Base-by-base conservation (phyloP, 2,329 filamentous ascomycete genomes). In the Pyrenochaeta sp. region DNA sequence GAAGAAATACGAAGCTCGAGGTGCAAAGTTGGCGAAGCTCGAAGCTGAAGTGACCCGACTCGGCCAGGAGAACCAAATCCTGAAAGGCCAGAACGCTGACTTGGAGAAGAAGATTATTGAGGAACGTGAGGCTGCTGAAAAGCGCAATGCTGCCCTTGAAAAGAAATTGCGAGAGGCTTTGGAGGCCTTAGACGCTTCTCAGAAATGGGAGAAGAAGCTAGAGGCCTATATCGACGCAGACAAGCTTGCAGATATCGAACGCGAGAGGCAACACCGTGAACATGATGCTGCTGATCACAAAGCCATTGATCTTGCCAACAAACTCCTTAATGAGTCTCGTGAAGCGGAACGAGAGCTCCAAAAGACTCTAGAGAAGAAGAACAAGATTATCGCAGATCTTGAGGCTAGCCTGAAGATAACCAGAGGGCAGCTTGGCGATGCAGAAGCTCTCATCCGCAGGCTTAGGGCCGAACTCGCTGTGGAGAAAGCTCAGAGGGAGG, bases 51-150 rank as follows among this genome's bases (percentile, higher is more conserved):
- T 30, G 20, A 27, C 7, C 11, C 15, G 27, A 12, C 31, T 39
- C 2, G 7, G 12, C 7, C 21, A 32, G 17, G 33, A 31, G 4
- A 50, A 50, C 27, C 14, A 29, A 10, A 31, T 53, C 20, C 41
- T 58, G 7, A 51, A 51, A 18, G 35, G 18, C 18, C 27, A 45
- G 3, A 51, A 56, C 21, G 46, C 35, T 11, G 57, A 39, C n/a
- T 40, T 56, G 29, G 49, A 56, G 46, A 61, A 50, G 31, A 31
- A 50, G 12, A 11, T 50, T 14, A 15, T 12, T 3, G 32, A 45
- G 9, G 20, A 44, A 12, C 48, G 41, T 15, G 15, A 35, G 11
- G 20, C 23, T 10, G 39, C 47, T 12, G 20, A 33, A 15, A 27
- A 11, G 12, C 45, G 36, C 9, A 30, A 49, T 5, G 29, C 27